Percentiles rank a stretch among this genome's conserved stretches.
Conservation (phyloP, 192 early-diverging fungal genomes). For the Gamsiella multidivaricata region DNA sequence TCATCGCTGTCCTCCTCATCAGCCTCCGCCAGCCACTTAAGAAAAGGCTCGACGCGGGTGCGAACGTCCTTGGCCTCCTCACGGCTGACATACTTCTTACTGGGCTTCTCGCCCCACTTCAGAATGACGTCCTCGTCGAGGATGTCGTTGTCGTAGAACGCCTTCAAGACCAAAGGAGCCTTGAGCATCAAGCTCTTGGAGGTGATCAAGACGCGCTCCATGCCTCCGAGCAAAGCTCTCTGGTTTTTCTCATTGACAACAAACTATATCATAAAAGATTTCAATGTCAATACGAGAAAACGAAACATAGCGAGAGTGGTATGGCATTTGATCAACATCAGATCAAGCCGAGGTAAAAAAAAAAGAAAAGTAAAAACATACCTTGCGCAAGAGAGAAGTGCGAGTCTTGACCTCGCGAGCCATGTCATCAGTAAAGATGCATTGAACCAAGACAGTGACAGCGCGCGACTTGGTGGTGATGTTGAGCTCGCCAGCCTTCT, state of each 20-base stretch:
- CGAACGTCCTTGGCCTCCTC: conserved; percentile 84
- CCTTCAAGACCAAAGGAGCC: conserved; percentile 86
- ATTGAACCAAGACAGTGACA: conserved; percentile 81
- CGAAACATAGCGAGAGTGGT: neutral
- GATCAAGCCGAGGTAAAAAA: neutral
- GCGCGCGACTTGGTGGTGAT: conserved; percentile 84
- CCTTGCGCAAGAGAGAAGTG: conserved; percentile 71
- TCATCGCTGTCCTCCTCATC: conserved; percentile 80
- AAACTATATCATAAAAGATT: no score
- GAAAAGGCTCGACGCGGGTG: conserved; percentile 87
- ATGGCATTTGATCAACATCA: neutral
- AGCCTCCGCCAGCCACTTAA: conserved; percentile 91
- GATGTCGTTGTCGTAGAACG: conserved; percentile 90
- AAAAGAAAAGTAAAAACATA: conserved; percentile 21
- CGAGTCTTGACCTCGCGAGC: conserved; percentile 78
- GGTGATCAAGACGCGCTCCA: conserved; percentile 79
- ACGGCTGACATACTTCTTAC: conserved; percentile 82
- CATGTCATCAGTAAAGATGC: conserved; percentile 78
- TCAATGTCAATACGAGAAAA: no score
- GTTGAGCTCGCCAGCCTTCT: conserved; percentile 80
- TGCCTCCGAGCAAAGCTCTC: conserved; percentile 88
- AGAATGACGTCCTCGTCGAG: conserved; percentile 91
- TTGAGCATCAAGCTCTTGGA: conserved; percentile 67
- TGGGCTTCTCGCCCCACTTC: conserved; percentile 89
- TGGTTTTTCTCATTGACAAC: conserved; percentile 85